These are phyloP conservation scores for Panicum hallii DNA, from an alignment of 202 grass and related monocot genomes.

Conservation along the genomic window DNA sequence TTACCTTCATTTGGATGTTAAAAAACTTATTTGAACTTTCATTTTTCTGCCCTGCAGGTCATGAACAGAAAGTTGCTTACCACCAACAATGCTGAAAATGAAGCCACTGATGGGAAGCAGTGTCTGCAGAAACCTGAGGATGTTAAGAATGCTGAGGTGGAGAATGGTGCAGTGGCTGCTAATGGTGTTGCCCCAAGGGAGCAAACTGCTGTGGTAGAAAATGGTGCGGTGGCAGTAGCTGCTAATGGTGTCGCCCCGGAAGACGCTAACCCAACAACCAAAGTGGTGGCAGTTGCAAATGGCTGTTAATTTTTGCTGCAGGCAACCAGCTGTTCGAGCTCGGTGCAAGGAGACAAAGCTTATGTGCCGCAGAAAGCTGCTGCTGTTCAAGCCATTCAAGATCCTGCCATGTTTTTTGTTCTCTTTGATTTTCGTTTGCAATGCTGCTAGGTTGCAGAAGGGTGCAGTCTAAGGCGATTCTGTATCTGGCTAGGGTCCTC, in stretches of 20 bases:
- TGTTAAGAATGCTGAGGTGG: slow-evolving; percentile 37
- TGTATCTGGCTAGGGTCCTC: slow-evolving; percentile 13
- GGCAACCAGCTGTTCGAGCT: slow-evolving; percentile 12
- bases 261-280: slow-evolving; percentile 29
- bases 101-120: slow-evolving; percentile 35
- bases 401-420: background rate
- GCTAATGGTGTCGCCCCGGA: slow-evolving; percentile 33
- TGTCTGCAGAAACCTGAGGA: slow-evolving; percentile 26
- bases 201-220: slow-evolving; percentile 50
- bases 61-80: slow-evolving; percentile 21
- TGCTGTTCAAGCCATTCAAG: slow-evolving; percentile 32
- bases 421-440: background rate
- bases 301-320: slow-evolving; percentile 48
- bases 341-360: background rate
- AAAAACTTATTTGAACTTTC: background rate
- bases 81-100: slow-evolving; percentile 41
- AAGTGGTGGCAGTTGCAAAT: slow-evolving; percentile 37
- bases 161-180: slow-evolving; percentile 31
- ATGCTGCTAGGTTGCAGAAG: slow-evolving; percentile 47
- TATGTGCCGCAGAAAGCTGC: slow-evolving; percentile 29
- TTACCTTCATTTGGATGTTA: background rate
- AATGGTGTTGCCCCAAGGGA: slow-evolving; percentile 6
- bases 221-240: background rate
- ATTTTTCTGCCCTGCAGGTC: slow-evolving; percentile 27
- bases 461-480: slow-evolving; percentile 43